Evolutionary conservation across 2,329 filamentous ascomycete genomes (phyloP), one percentile per base, ranked within the genome.

Genomic region (Aspergillus jensenii): DNA sequence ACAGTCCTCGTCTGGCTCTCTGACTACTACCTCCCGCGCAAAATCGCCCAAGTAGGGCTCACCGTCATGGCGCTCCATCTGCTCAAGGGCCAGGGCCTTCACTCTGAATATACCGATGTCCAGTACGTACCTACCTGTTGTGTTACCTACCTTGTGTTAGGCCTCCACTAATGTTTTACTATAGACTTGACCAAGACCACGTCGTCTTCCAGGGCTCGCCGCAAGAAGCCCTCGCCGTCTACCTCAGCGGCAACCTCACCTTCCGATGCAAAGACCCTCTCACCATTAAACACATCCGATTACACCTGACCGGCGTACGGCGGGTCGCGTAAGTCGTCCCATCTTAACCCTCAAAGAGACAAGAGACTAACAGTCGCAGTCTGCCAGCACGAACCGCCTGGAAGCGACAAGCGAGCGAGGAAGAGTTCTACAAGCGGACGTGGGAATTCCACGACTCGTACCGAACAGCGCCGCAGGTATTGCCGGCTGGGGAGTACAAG

Each of bases 181-280:
- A 3, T 40, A 53, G 51, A 6, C 41, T 53, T 7, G 51, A 53
- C 17, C 45, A 23, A 25, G 39, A 45, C 31, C n/a, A 23, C 19
- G 31, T 53, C 6, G 31, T 37, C 9, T 53, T 53, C 41, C 51
- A 53, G 4, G 51, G 51, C 12, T 45, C 40, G 7, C 17, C 21
- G 15, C 51, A 53, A 17, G 51, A 53, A 15, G 51, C 51, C 3
- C 27, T 53, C 7, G 51, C n/a, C 2, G 41, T 53, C 4, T 53
- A 53, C 41, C 41, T 53, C 6, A 53, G 51, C 40, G 51, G 51
- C 3, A 35, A 37, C 21, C 51, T 53, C 31, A 15, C 43, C 41
- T 17, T 53, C 17, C 51, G 31, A 12, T 37, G 37, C 7, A 45
- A 45, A 37, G 51, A 53, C 11, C 17, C 40, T 12, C 23, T 27